Conservation (phyloP, 2,329 filamentous ascomycete species). For the Chaetomiaceae sp. region DNA sequence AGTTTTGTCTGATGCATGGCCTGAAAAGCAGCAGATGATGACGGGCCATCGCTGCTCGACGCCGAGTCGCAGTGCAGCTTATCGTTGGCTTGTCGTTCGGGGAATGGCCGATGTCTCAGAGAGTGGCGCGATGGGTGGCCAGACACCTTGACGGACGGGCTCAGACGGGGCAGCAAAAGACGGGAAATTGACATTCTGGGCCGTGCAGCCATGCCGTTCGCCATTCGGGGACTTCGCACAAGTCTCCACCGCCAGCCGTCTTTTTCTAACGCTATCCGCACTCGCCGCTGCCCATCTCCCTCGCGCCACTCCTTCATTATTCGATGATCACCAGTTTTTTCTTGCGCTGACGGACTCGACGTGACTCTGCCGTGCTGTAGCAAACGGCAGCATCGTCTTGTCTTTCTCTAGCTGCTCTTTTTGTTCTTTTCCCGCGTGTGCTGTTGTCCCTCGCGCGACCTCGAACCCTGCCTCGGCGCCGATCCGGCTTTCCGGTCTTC, state of each 20-base stretch:
- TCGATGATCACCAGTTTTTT: slow-evolving; percentile 2
- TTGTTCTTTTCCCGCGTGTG: neutral
- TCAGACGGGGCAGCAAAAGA: neutral
- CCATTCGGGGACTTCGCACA: slow-evolving; percentile 1
- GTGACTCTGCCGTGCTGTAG: slow-evolving; percentile 10
- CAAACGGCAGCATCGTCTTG: slow-evolving; percentile 4
- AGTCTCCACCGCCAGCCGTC: slow-evolving; percentile 9
- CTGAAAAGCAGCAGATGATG: neutral
- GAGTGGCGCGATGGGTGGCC: slow-evolving; percentile 12
- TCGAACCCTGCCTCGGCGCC: neutral
- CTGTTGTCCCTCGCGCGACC: neutral
- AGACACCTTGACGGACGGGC: neutral
- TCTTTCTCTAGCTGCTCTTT: no score
- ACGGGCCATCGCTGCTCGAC: neutral
- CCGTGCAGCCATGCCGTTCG: slow-evolving; percentile 4
- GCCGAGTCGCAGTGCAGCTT: neutral
- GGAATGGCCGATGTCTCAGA: neutral
- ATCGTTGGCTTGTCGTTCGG: neutral
- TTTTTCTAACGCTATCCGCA: no score
- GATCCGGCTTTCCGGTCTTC: slow-evolving; percentile 1
- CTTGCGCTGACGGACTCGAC: slow-evolving; percentile 1
- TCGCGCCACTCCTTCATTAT: slow-evolving; percentile 6
- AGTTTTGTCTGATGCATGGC: neutral
- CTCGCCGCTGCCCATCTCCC: slow-evolving; percentile 1
- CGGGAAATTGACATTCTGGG: slow-evolving; percentile 11